Conservation (phyloP, 306 rosid species). For the Glycine soja region DNA sequence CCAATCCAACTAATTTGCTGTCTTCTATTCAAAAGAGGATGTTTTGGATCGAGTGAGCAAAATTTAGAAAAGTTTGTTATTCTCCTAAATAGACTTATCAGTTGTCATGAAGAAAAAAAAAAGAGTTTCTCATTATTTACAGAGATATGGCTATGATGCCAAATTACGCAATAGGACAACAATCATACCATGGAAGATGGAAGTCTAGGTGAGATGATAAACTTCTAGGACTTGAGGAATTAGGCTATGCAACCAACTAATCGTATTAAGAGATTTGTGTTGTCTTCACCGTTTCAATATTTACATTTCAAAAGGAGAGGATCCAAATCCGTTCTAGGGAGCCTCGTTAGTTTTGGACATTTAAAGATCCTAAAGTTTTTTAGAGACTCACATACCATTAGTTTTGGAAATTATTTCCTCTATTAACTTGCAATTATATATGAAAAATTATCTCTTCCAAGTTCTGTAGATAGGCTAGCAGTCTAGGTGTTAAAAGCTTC, state of each 20-base stretch:
- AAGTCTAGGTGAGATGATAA: background rate
- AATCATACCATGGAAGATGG: too few species aligned
- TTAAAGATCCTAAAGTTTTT: slow-evolving; percentile 22
- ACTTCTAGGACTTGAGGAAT: background rate
- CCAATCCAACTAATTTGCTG: background rate
- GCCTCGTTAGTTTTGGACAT: slow-evolving; percentile 29
- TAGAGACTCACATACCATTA: slow-evolving; percentile 28
- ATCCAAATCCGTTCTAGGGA: background rate
- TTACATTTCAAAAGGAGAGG: background rate
- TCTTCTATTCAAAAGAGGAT: background rate
- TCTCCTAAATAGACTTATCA: too few species aligned
- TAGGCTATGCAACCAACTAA: background rate
- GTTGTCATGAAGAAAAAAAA: too few species aligned
- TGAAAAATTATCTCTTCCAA: slow-evolving; percentile 12
- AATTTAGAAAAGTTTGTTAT: background rate
- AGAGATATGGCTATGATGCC: too few species aligned
- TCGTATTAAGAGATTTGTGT: background rate
- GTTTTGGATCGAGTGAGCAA: background rate
- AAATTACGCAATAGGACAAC: too few species aligned
- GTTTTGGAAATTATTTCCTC: slow-evolving; percentile 9
- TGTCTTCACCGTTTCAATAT: slow-evolving; percentile 3
- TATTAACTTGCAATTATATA: background rate
- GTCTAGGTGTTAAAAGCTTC: background rate
- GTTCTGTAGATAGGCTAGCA: slow-evolving; percentile 28
- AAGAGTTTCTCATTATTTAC: background rate